phyloP scores from a whole-genome alignment of 2,329 filamentous ascomycete species.

The Zymoseptoria tritici region DNA sequence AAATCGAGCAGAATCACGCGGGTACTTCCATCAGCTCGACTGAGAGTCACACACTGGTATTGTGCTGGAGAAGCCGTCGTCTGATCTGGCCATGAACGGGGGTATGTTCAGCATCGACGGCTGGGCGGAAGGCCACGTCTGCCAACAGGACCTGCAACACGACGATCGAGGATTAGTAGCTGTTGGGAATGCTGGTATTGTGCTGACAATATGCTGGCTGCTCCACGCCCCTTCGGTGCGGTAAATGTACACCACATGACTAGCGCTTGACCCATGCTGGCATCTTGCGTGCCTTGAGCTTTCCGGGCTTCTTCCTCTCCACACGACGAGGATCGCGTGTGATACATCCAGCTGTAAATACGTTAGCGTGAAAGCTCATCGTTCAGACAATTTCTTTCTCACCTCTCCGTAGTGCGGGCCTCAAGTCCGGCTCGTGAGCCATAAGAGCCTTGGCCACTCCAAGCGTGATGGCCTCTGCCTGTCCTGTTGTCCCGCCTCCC shows the following conservation, averaged over 20 bases:
- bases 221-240: not conserved
- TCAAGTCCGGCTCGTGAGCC: constrained; percentile 86
- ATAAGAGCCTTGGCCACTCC: constrained; percentile 81
- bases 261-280: constrained; percentile 91
- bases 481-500: constrained; percentile 87
- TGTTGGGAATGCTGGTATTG: not conserved
- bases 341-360: constrained; percentile 76
- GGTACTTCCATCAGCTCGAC: too few species aligned
- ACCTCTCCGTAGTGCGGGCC: constrained; percentile 83
- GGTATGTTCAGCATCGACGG: too few species aligned
- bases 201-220: not conserved
- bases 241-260: not conserved
- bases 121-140: too few species aligned
- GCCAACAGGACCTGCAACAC: too few species aligned
- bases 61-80: too few species aligned
- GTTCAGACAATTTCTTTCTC: constrained; percentile 37
- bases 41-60: too few species aligned
- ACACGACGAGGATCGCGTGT: constrained; percentile 86
- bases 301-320: constrained; percentile 96
- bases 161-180: too few species aligned
- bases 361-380: constrained; percentile 16
- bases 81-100: too few species aligned
- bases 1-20: too few species aligned
- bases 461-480: constrained; percentile 89
- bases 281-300: constrained; percentile 95